These are phyloP conservation scores for Nitzschia palea DNA, from an alignment of 108 stramenopile genomes.

Conservation along the genomic window DNA sequence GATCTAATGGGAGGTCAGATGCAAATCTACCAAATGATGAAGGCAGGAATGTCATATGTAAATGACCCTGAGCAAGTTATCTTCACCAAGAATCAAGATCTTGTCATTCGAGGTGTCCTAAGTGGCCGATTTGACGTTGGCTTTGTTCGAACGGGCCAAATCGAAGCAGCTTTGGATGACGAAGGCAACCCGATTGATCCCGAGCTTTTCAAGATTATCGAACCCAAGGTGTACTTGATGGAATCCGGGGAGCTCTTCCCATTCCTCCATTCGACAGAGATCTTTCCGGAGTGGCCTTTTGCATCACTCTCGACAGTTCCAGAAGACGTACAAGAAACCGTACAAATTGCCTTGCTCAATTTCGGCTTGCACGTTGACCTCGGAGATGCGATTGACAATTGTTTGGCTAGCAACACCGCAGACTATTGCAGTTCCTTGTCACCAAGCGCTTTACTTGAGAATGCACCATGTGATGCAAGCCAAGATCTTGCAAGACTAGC, in stretches of 20 bases:
- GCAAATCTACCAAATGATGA: slow-evolving; percentile 34
- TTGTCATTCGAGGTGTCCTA: slow-evolving; percentile 31
- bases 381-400: neutral
- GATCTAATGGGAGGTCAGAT: slow-evolving; percentile 34
- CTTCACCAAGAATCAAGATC: slow-evolving; percentile 28
- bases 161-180: slow-evolving; percentile 24
- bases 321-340: slow-evolving; percentile 18
- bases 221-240: slow-evolving; percentile 17
- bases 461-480: slow-evolving; percentile 14
- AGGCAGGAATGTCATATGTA: slow-evolving; percentile 21
- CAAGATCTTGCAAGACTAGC: slow-evolving; percentile 7
- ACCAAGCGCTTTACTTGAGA: neutral
- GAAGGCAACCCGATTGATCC: slow-evolving; percentile 11
- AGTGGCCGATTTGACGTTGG: slow-evolving; percentile 36
- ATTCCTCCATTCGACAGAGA: slow-evolving; percentile 18
- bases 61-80: slow-evolving; percentile 33
- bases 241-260: slow-evolving; percentile 33
- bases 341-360: slow-evolving; percentile 26
- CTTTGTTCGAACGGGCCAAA: slow-evolving; percentile 35
- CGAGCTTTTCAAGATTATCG: slow-evolving; percentile 12
- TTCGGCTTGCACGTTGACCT: neutral
- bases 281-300: slow-evolving; percentile 45
- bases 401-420: neutral
- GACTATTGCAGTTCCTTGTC: neutral
- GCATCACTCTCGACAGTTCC: slow-evolving; percentile 20